Evolutionary conservation across 176 grass and related monocot genomes (phyloP), one percentile per base, ranked within the genome.

Genomic region (Triticum timopheevii): DNA sequence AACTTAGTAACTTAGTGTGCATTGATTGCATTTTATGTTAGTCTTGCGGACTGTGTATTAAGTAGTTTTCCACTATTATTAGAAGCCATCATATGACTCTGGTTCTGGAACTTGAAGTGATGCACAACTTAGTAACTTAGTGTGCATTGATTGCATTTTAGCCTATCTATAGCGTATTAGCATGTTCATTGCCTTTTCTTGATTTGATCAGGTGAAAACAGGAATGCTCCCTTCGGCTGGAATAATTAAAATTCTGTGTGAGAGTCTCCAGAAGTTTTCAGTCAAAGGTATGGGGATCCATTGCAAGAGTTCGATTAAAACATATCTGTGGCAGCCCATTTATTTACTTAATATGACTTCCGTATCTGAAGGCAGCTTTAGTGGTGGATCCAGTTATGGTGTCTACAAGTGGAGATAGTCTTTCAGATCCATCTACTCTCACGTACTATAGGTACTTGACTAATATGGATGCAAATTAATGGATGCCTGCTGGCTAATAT

Each of bases 331-430:
- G 42, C 3, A 83, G 15, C n/a, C 87, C 76, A 88, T 28, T 71
- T 84, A 27, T 74, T 82, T 88, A 73, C 69, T 74, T 52, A 25
- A 15, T 79, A 69, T 76, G 56, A 89, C 87, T 80, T 86, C 3
- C 68, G 58, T 20, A 87, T 92, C 85, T 78, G 65, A 93, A 95
- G 86, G 86, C 96, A 96, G 96, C 96, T 94, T 87, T 98, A 91
- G 93, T 98, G 75, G 96, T 98, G 68, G 96, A 98, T 96, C 96
- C 96, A 47, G 93, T 98, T 85, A 90, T 98, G 96, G 92, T 98
- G 61, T 96, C 96, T 82, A 98, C 96, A 61, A 96, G 93, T 45
- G 96, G 96, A 59, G 87, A 98, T 86, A 74, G 65, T 56, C 96
- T 98, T 86, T 92, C 92, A 42, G 93, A 78, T 78, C 66, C 90